A percentile compares a stretch with the other conserved stretches of the same genome.
Evolutionary conservation across 805 yeast genomes (phyloP).

Genomic region (Citeromyces matritensis): DNA sequence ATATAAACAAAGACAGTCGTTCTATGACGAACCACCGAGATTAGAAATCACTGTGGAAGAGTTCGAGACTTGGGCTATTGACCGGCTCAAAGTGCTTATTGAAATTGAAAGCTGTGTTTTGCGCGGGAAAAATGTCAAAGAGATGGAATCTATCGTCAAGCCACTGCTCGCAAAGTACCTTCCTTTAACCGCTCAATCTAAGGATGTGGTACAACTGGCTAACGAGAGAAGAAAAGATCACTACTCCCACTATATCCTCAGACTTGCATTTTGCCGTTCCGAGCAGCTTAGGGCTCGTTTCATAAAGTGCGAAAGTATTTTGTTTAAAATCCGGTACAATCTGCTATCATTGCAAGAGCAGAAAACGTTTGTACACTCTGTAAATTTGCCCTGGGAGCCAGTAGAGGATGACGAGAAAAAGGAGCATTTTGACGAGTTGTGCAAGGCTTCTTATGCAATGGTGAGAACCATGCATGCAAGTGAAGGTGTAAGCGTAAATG

Average conservation of each 20-base stretch:
- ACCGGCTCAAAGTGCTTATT: constrained; percentile 65
- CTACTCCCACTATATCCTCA: constrained; percentile 76
- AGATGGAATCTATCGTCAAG: constrained; percentile 46
- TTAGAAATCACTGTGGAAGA: constrained; percentile 84
- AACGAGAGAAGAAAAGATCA: constrained; percentile 78
- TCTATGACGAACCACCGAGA: constrained; percentile 65
- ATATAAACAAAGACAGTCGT: constrained; percentile 51
- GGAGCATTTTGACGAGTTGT: constrained; percentile 29
- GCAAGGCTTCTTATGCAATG: constrained; percentile 34
- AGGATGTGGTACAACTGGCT: constrained; percentile 21
- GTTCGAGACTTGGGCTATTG: constrained; percentile 93
- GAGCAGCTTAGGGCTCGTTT: constrained; percentile 76
- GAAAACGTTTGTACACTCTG: constrained; percentile 45
- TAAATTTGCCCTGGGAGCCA: constrained; percentile 60
- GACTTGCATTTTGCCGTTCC: constrained; percentile 80
- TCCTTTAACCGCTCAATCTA: constrained; percentile 40
- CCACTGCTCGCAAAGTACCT: constrained; percentile 50
- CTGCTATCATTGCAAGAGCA: constrained; percentile 53
- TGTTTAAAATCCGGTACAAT: constrained; percentile 64
- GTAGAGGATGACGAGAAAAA: constrained; percentile 49
- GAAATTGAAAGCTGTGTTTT: constrained; percentile 70
- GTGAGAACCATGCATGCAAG: constrained; percentile 20
- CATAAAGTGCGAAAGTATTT: constrained; percentile 54
- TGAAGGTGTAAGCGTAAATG: constrained; percentile 17
- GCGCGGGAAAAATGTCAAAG: constrained; percentile 48